Base-by-base conservation (phyloP, 805 yeast genomes). In the Sungouiella thailandica region DNA sequence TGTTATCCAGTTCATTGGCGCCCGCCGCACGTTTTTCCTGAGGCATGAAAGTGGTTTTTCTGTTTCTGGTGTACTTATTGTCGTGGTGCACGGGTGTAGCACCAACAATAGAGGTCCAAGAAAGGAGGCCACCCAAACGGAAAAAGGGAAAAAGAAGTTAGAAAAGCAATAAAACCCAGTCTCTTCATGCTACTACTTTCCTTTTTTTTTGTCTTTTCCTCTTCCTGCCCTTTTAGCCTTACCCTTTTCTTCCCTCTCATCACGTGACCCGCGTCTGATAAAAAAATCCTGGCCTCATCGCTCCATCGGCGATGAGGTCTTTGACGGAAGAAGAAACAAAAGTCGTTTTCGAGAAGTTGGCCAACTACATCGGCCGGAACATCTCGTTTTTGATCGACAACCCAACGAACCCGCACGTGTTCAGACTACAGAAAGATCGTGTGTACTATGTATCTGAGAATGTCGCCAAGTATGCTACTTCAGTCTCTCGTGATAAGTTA, bases 311-410 rank as follows among this genome's bases (percentile, higher is more conserved):
- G 29, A 90, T 90, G 98, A 83, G 98, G 72, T 86, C 88, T 32
- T 73, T 90, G 46, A 90, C 97, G 45, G 98, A 90, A 58, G 96
- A 88, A 59, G 98, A 93, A 58, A 90, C 98, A 27, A 87, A 84
- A 58, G 90, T 83, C 12, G 95, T 93, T 26, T 90, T 93, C 58
- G 97, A 93, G 56, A 93, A 93, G 63, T 74, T 93, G 37, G 97
- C 97, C 41, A 90, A 83, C 59, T 93, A 93, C 54, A 85, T 93
- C 46, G 98, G 98, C n/a, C 74, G 96, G 58, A 93, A 90, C 61
- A 90, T 93, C 37, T 78, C 95, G 5, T 79, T 79, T 41, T 66
- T 93, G 38, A 86, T 93, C 39, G 94, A 90, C 51, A 82, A 87
- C 53, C 76, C 78, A 32, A 83, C 83, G 46, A 84, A 85, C 48